A percentile compares a stretch with the other conserved stretches of the same genome.
Evolutionary conservation across 257 asterid genomes (phyloP).

Genomic region (Vinca minor): DNA sequence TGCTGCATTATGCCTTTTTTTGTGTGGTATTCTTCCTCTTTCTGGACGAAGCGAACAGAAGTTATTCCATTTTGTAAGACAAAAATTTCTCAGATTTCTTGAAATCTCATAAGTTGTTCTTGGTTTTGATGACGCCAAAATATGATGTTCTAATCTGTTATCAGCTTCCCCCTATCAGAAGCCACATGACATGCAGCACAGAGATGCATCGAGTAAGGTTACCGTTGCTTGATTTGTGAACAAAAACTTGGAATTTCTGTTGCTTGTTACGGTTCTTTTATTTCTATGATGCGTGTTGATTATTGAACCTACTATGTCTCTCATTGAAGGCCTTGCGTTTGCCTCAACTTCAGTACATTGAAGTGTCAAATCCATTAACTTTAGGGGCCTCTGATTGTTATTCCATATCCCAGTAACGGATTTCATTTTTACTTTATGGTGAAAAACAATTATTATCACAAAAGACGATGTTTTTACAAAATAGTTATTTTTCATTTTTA

Average conservation of each 20-base stretch:
- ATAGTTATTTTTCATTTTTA: too few relatives aligned
- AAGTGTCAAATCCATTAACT: slow-evolving; percentile 29
- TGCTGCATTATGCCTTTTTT: not conserved
- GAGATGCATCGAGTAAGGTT: not conserved
- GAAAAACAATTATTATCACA: too few relatives aligned
- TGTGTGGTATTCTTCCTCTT: too few relatives aligned
- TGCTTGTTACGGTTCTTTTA: not conserved
- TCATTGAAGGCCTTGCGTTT: slow-evolving; percentile 38
- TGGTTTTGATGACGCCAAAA: not conserved
- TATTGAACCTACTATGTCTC: slow-evolving; percentile 32
- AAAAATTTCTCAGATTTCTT: not conserved
- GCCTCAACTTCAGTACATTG: slow-evolving; percentile 34
- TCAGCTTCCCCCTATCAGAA: not conserved
- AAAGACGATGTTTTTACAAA: too few relatives aligned
- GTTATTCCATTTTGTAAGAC: not conserved
- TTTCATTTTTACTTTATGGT: too few relatives aligned
- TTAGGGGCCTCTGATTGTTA: slow-evolving; percentile 36
- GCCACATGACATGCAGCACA: not conserved
- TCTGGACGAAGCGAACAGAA: too few relatives aligned
- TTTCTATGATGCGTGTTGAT: slow-evolving; percentile 18
- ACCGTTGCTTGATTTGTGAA: not conserved
- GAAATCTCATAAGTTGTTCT: not conserved
- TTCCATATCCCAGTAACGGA: slow-evolving; percentile 28
- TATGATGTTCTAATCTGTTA: not conserved
- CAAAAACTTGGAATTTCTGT: not conserved